Evolutionary conservation across 805 yeast species (phyloP).

Genomic region (Cyberlindnera meyerae): DNA sequence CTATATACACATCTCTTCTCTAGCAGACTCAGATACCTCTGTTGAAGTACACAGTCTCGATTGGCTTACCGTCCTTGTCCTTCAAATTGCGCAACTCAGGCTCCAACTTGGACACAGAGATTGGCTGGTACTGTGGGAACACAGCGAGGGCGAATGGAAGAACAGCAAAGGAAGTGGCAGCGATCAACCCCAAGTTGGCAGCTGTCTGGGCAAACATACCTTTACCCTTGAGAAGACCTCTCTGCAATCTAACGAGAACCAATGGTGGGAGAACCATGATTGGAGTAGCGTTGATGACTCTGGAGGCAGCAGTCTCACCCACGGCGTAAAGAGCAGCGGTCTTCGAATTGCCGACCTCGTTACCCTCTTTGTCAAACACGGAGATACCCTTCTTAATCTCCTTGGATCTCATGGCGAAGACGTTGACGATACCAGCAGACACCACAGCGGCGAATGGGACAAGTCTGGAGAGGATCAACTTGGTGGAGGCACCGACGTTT

Average conservation of each 20-base stretch:
- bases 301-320: slow-evolving; percentile 92
- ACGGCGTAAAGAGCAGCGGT: slow-evolving; percentile 90
- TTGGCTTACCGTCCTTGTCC: slow-evolving; percentile 53
- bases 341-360: slow-evolving; percentile 68
- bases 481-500: slow-evolving; percentile 63
- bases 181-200: slow-evolving; percentile 82
- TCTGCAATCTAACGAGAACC: slow-evolving; percentile 72
- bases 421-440: slow-evolving; percentile 93
- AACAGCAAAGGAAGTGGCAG: slow-evolving; percentile 78
- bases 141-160: slow-evolving; percentile 94
- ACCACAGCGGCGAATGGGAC: slow-evolving; percentile 99
- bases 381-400: slow-evolving; percentile 83
- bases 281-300: slow-evolving; percentile 96
- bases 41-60: slow-evolving; percentile 73
- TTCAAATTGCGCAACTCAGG: slow-evolving; percentile 53
- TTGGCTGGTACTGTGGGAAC: slow-evolving; percentile 82
- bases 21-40: slow-evolving; percentile 67
- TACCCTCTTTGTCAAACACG: slow-evolving; percentile 63
- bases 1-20: background rate
- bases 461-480: slow-evolving; percentile 69
- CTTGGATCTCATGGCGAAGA: slow-evolving; percentile 93
- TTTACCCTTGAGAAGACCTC: slow-evolving; percentile 60
- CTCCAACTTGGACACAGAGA: slow-evolving; percentile 61
- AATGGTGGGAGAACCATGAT: slow-evolving; percentile 96
- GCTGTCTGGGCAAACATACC: slow-evolving; percentile 58